Conservation (phyloP, 257 asterid species). For the Solanum bulbocastanum region DNA sequence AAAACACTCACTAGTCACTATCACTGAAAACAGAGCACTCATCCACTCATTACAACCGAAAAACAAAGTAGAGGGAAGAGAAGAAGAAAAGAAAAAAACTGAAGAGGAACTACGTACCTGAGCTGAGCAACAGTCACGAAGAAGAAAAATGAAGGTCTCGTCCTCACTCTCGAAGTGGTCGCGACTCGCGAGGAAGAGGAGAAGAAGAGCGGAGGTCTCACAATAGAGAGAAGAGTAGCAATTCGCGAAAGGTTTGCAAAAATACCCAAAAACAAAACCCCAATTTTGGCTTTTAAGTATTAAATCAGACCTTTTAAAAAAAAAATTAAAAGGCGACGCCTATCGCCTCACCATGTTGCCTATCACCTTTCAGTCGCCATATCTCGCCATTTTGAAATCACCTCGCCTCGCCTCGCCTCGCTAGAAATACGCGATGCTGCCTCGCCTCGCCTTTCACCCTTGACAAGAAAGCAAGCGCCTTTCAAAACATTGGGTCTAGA, state of each 20-base stretch:
- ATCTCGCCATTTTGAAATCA: neutral
- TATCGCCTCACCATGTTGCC: neutral
- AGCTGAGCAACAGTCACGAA: neutral
- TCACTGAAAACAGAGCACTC: neutral
- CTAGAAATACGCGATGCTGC: no score
- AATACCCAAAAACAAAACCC: neutral
- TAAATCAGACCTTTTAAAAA: neutral
- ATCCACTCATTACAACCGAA: neutral
- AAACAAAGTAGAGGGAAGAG: neutral
- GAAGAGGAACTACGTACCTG: neutral
- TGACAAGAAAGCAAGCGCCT: neutral
- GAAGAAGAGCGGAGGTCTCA: no score
- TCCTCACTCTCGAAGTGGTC: neutral
- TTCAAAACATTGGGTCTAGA: neutral
- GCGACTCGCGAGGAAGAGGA: neutral
- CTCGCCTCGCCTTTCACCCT: neutral
- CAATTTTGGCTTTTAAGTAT: neutral
- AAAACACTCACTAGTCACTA: neutral
- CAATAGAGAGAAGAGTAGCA: neutral
- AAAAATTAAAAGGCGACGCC: neutral
- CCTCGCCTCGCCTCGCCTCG: neutral
- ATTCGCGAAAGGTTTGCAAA: neutral
- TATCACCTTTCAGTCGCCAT: neutral
- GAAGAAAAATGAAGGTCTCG: neutral
- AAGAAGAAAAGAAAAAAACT: neutral